Conservation (phyloP, 495 filamentous ascomycete genomes). For the Hypoxylon lienhwacheense region DNA sequence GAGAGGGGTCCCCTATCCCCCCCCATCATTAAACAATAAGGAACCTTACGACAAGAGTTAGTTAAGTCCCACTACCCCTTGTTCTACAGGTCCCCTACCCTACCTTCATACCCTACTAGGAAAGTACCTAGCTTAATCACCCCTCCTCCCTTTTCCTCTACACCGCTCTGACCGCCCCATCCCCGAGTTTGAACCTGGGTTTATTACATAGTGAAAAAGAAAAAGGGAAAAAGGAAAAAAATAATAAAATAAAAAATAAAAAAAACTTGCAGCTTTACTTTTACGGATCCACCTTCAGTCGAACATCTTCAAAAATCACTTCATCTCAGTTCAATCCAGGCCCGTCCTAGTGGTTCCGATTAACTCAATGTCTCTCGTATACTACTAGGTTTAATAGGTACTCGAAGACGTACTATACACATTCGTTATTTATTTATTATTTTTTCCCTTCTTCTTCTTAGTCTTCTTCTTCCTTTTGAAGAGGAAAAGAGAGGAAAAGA, state of each 20-base stretch:
- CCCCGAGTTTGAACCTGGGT: conserved; percentile 11
- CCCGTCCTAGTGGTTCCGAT: conserved; percentile 13
- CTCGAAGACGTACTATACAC: conserved; percentile 21
- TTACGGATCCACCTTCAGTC: conserved; percentile 29
- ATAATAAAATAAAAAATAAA: too few species aligned
- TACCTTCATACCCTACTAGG: too few species aligned
- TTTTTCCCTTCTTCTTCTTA: too few species aligned
- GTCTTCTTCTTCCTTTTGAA: too few species aligned
- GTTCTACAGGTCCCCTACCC: conserved; percentile 5
- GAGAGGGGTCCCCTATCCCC: conserved; percentile 1
- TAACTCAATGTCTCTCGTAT: conserved; percentile 20
- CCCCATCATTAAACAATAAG: neutral
- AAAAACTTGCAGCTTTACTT: conserved; percentile 23
- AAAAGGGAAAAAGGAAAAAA: too few species aligned
- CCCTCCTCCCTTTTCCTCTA: conserved; percentile 26
- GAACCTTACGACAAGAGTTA: neutral
- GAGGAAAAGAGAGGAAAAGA: neutral
- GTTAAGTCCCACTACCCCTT: conserved; percentile 16
- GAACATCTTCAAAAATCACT: conserved; percentile 32
- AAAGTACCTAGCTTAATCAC: conserved; percentile 23
- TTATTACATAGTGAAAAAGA: too few species aligned
- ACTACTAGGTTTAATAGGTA: too few species aligned
- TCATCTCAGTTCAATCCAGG: conserved; percentile 1
- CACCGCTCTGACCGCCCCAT: conserved; percentile 33
- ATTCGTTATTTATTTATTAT: conserved; percentile 30